Conservation (phyloP, 768 basidiomycete species). For the Fibroporia radiculosa region DNA sequence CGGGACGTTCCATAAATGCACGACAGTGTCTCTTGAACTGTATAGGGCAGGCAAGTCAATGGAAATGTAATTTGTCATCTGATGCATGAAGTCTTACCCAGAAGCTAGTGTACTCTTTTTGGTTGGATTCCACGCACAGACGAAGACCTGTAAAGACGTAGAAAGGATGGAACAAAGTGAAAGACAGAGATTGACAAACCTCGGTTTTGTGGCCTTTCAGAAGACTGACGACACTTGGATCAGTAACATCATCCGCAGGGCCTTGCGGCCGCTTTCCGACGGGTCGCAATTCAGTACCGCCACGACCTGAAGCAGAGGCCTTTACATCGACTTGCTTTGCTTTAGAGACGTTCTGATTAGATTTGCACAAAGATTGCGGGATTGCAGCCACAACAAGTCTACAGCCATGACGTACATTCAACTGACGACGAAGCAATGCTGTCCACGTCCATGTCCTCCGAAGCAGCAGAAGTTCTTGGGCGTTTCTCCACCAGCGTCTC, state of each 20-base stretch:
- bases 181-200: constrained; percentile 6
- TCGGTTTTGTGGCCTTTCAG: constrained; percentile 37
- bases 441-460: constrained; percentile 27
- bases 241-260: constrained; percentile 27
- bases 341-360: background rate
- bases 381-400: background rate
- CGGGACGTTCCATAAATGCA: constrained; percentile 68
- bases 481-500: constrained; percentile 55
- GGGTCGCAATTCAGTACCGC: background rate
- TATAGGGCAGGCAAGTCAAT: background rate
- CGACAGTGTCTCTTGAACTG: constrained; percentile 67
- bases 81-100: constrained; percentile 40
- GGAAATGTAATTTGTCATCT: background rate
- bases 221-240: constrained; percentile 6
- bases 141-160: constrained; percentile 53
- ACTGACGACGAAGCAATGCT: constrained; percentile 20
- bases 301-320: background rate
- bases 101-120: constrained; percentile 55
- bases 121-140: constrained; percentile 72
- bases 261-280: constrained; percentile 33
- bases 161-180: background rate
- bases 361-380: background rate
- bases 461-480: constrained; percentile 28
- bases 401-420: constrained; percentile 19
- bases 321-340: constrained; percentile 3